A percentile compares a stretch with the other conserved stretches of the same genome.
These are phyloP conservation scores for Pseudoperonospora humuli DNA, from an alignment of 352 stramenopile species.

Conservation along the genomic window DNA sequence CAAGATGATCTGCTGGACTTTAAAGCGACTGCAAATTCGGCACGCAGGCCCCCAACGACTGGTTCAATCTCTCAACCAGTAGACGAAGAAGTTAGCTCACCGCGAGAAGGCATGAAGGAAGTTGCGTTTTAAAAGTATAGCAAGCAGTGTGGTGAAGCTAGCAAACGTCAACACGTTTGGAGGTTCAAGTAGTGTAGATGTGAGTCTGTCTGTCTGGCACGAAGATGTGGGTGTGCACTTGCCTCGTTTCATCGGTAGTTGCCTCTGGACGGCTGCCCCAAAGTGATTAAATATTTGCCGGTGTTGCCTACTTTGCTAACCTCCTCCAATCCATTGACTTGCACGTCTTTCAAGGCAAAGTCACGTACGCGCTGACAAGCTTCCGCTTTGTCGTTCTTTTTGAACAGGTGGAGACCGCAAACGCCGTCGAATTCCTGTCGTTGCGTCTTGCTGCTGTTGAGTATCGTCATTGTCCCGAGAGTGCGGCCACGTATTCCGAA, in stretches of 20 bases:
- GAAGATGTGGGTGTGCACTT: slow-evolving; percentile 11
- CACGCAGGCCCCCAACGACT: slow-evolving; percentile 17
- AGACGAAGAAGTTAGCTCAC: slow-evolving; percentile 20
- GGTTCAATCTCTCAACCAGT: slow-evolving; percentile 8
- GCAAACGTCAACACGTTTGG: slow-evolving; percentile 11
- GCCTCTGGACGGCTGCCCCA: slow-evolving; percentile 6
- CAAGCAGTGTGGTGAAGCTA: slow-evolving; percentile 11
- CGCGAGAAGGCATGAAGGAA: slow-evolving; percentile 49
- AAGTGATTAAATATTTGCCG: slow-evolving; percentile 32
- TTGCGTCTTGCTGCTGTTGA: too few relatives aligned
- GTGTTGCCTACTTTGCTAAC: slow-evolving; percentile 21
- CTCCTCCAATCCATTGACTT: too few relatives aligned
- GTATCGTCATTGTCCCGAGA: too few relatives aligned
- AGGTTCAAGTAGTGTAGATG: slow-evolving; percentile 19
- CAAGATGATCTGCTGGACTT: slow-evolving; percentile 67
- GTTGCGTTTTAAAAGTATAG: slow-evolving; percentile 66
- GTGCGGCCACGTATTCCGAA: too few relatives aligned
- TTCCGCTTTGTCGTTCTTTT: too few relatives aligned
- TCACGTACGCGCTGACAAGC: too few relatives aligned
- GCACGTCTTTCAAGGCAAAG: too few relatives aligned
- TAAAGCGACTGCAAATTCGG: slow-evolving; percentile 36
- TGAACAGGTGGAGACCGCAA: too few relatives aligned
- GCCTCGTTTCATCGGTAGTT: slow-evolving; percentile 13
- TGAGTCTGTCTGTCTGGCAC: slow-evolving; percentile 14
- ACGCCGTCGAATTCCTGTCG: too few relatives aligned